Evolutionary conservation across 2,329 filamentous ascomycete genomes (phyloP), one percentile per base, ranked within the genome.

Genomic region (Fusarium haematococcum): DNA sequence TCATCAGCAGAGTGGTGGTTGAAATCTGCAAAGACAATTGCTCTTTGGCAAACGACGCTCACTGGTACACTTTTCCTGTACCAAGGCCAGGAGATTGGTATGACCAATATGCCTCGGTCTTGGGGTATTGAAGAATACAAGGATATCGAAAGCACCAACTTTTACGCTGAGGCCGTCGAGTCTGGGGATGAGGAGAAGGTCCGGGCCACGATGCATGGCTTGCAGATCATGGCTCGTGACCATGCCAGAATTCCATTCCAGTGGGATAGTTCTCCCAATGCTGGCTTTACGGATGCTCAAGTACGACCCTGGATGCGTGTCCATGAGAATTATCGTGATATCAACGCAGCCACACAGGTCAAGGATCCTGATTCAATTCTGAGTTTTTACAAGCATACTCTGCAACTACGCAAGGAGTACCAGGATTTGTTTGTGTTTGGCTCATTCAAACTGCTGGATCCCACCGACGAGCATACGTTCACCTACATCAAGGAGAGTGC

Each of bases 161-260:
- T 88, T 58, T 90, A 88, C 68, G 82, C 84, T 0, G 86, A 86
- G 14, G 84, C 85, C 0, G 70, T 82, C 2, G 78, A 80, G n/a
- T 83, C 80, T 0, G 80, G 80, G 0, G 80, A 84, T 16, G 65
- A 80, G 6, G 79, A 83, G 35, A 79, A 79, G 6, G 80, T 88
- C 2, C 81, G 81, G 9, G 83, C 84, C 14, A 91, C 87, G 0
- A 87, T 88, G 79, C 79, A 84, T 2, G 85, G 88, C 0, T 81
- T 93, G 9, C 87, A 88, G 32, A 86, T 88, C 60, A 85, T 93
- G 43, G 91, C 87, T 0, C 85, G 91, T 8, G 92, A 94, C 71
- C 89, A 94, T 77, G 85, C 91, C 2, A 84, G 92, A 1, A 87
- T 91, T 2, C 92, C 92, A 0, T 89, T 94, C 79, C 91, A 92